Base-by-base conservation (phyloP, 208 protist genomes). In the Blechomonas ayalai region DNA sequence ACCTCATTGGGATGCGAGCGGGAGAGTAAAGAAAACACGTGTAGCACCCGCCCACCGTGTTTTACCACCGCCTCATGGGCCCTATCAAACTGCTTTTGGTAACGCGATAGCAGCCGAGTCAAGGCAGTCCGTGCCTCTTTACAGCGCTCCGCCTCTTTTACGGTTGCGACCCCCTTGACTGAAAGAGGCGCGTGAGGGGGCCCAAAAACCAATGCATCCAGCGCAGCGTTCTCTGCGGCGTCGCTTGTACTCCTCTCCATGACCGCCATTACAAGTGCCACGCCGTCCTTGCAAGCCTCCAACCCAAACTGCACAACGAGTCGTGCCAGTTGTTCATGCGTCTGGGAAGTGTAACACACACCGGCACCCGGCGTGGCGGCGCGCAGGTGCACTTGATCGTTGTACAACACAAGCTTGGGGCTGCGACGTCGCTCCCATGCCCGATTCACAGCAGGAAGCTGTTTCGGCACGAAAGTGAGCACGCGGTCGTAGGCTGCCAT, bases 281-380 rank as follows among this genome's bases (percentile, higher is more conserved):
- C 58, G 26, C 76, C 77, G 41, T 89, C 79, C 0, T 19, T 25
- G 57, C 79, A 89, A 19, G 66, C 69, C 62, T 92, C 83, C 28
- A 92, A 49, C 7, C 83, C 83, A 26, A 77, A 89, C 59, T 86
- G 68, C 27, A 92, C 67, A 15, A 86, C 73, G 2, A 86, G 55
- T 5, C 76, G 66, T 19, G 64, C 50, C 8, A 86, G 54, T 2
- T 67, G 63, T 6, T 59, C 38, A 7, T 51, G 38, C 1, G 71
- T 72, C 28, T 53, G 59, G 7, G 65, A 47, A 4, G 46, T 9
- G 45, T 54, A 70, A 10, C 59, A 56, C 19, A 61, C 36, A 24
- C 9, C 23, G 32, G 20, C 31, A 12, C 16, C 45, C 25, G 15
- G 26, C 31, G 25, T 24, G 20, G 20, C 25, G 0, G 72, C 63